These are phyloP conservation scores for Lepiota venenata DNA, from an alignment of 768 basidiomycete species.

Conservation along the genomic window DNA sequence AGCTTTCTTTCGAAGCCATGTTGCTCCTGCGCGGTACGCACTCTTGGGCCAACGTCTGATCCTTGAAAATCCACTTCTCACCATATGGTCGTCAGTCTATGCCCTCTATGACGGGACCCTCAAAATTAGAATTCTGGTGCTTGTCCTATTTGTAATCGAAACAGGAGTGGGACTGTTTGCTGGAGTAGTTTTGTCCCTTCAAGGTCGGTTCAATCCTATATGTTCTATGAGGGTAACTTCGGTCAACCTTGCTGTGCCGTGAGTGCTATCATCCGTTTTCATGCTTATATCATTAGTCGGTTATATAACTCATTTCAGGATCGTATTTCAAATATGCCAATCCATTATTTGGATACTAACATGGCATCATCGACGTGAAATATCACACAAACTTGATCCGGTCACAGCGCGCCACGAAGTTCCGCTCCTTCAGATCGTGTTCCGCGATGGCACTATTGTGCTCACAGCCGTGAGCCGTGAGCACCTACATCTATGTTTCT, in stretches of 20 bases:
- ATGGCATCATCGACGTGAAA: not conserved
- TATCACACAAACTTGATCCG: not conserved
- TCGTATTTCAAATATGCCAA: not conserved
- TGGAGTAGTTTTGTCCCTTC: not conserved
- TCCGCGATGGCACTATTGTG: not conserved
- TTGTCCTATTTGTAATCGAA: not conserved
- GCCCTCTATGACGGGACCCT: not conserved
- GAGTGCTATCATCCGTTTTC: not conserved
- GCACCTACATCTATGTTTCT: not conserved
- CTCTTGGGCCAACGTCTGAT: no score
- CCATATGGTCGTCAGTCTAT: not conserved
- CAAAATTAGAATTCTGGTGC: not conserved
- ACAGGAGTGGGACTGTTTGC: not conserved
- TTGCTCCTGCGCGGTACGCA: not conserved
- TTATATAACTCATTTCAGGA: not conserved
- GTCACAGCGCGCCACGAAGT: not conserved
- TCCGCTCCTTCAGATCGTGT: not conserved
- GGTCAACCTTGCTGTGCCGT: not conserved
- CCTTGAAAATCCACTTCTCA: no score
- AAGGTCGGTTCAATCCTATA: not conserved
- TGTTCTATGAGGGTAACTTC: not conserved
- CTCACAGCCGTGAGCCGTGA: not conserved
- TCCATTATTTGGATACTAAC: not conserved
- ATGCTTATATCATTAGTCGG: not conserved
- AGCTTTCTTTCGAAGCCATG: not conserved